Conservation (phyloP, 768 basidiomycete genomes). For the Pseudohyphozyma bogoriensis region DNA sequence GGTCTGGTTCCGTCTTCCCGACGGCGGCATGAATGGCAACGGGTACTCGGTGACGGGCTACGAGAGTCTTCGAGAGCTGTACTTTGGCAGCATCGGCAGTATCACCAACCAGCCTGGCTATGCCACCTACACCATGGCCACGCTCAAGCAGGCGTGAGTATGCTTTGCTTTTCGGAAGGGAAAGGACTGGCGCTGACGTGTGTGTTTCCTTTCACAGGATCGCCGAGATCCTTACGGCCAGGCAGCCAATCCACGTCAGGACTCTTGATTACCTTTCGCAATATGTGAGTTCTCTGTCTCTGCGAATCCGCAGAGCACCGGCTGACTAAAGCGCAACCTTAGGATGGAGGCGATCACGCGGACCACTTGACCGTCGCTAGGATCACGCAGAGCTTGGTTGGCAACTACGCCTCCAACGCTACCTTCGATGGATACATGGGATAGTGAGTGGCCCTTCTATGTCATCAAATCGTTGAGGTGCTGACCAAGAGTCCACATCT, state of each 20-base stretch:
- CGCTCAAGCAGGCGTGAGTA: conserved; percentile 16
- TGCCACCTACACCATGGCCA: conserved; percentile 14
- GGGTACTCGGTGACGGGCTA: not conserved
- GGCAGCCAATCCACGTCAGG: conserved; percentile 8
- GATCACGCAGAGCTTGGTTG: not conserved
- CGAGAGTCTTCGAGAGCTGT: conserved; percentile 11
- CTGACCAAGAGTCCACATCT: too few relatives aligned
- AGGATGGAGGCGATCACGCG: conserved; percentile 13
- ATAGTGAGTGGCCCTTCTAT: conserved; percentile 3
- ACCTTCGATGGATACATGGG: conserved; percentile 7
- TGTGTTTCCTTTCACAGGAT: not conserved
- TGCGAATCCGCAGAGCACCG: too few relatives aligned
- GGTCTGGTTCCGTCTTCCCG: conserved; percentile 25
- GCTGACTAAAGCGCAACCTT: too few relatives aligned
- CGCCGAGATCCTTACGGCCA: conserved; percentile 14
- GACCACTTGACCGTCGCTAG: conserved; percentile 8
- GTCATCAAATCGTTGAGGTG: conserved; percentile 3
- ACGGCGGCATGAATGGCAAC: conserved; percentile 22
- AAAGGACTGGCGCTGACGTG: too few relatives aligned
- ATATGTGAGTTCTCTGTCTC: too few relatives aligned
- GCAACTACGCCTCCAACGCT: conserved; percentile 1
- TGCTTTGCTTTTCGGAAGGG: too few relatives aligned
- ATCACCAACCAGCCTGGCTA: conserved; percentile 18
- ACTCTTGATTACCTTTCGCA: conserved; percentile 24
- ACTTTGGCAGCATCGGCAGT: conserved; percentile 21